Base-by-base conservation (phyloP, 768 basidiomycete species). In the Goffeauzyma gilvescens region DNA sequence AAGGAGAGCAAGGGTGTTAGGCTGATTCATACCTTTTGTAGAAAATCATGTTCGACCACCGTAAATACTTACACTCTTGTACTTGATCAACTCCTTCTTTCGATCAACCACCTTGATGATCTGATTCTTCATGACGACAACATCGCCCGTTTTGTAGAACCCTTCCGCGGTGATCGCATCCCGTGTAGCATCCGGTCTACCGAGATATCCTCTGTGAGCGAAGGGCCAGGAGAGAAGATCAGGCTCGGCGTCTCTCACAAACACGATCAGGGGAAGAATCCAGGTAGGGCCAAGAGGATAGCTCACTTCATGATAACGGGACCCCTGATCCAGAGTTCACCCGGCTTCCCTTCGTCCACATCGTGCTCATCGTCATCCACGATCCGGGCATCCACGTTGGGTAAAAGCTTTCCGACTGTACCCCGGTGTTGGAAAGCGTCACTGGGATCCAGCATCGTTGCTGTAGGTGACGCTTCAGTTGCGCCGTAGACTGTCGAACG, bases 141-240 rank as follows among this genome's bases (percentile, higher is more conserved):
- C 72, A 57, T 89, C 86, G 2, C 86, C 83, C 8, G 85, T 87
- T 69, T 79, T 84, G 67, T 85, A 76, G 81, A 82, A 90, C 20
- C 43, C 43, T 28, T 44, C 43, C 3, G 35, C 26, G 0, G 79
- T 82, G 50, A 87, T 76, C 5, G 76, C 62, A 12, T 75, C 70
- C 15, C 65, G 62, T 2, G 82, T 87, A 3, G 83, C 82, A 17
- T 66, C 65, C 3, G 68, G 65, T 47, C 86, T 82, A 51, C 76
- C 75, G 44, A 79, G 59, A 53, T 87, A 86, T 8, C 83, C 81
- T 75, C 43, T 44, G 20, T 30, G 28, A 30, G n/a, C 9, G 13
- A 8, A 18, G 13, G 17, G 33, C 10, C 9, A 18, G 33, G 10
- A 8, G 9, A 14, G 9, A 18, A 7, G 13, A 18, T 35, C 9